Base-by-base conservation (phyloP, 805 yeast genomes). In the Torulaspora delbrueckii region DNA sequence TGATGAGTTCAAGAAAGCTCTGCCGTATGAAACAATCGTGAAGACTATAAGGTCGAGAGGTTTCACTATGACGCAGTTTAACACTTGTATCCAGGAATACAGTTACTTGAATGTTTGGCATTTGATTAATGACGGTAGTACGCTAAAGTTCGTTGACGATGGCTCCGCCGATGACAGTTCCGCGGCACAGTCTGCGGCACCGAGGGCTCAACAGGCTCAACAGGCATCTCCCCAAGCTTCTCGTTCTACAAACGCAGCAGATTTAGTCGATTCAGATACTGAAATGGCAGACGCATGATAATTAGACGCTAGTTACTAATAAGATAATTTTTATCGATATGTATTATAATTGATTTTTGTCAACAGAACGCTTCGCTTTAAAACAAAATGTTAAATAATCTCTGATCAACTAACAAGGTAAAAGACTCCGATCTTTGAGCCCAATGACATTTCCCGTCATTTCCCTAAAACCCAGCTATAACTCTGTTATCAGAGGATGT, bases 41-140 rank as follows among this genome's bases (percentile, higher is more conserved):
- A 80, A 80, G 50, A 73, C 85, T 3, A 80, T 84, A 26, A 70
- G 87, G 33, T 84, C 86, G 28, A 83, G 84, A 67, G 96, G 96
- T 4, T 91, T 78, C 67, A 88, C 96, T 0, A 82, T 82, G 57
- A 77, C 81, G 51, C 88, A 88, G 62, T 77, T 91, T 53, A 78
- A 75, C 44, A 83, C 78, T 46, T 86, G 95, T 73, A 72, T 91
- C 37, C 72, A 73, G 36, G 90, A 86, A 62, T 91, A 91, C 65
- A 75, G 78, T 28, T 74, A 74, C 26, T 72, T 86, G 48, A 81
- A 81, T 36, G 78, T 90, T 26, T 86, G 95, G 90, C 84, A 84
- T 59, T 70, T 76, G 37, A 74, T 82, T 24, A 88, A 84, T 45
- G 83, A 84, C 45, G 87, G 84, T 43, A 82, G 78, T 54, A 74